phyloP scores from a whole-genome alignment of 2,329 filamentous ascomycete species.

The Diaporthe caulivora region DNA sequence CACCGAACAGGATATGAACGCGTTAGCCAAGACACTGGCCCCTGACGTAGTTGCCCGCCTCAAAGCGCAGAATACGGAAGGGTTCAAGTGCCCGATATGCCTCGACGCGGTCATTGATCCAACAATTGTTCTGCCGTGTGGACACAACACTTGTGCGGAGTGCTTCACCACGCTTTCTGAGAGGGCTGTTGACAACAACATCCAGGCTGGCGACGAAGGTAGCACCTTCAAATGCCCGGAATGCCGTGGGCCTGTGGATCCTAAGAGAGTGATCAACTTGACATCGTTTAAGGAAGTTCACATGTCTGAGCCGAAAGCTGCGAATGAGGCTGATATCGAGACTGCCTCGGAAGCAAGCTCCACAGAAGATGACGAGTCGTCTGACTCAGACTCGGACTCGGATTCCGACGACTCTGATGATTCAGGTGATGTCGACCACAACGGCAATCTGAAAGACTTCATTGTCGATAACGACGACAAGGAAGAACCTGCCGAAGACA shows the following conservation, averaged over 20 bases:
- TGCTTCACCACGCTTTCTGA: slow-evolving; percentile 80
- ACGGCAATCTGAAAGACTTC: slow-evolving; percentile 64
- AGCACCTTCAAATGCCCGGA: slow-evolving; percentile 76
- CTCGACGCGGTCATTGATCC: slow-evolving; percentile 82
- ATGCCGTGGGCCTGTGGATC: slow-evolving; percentile 77
- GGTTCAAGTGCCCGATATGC: slow-evolving; percentile 86
- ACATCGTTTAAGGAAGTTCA: slow-evolving; percentile 80
- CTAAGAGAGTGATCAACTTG: slow-evolving; percentile 79
- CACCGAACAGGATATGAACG: slow-evolving; percentile 55
- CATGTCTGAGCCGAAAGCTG: slow-evolving; percentile 64
- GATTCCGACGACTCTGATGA: slow-evolving; percentile 50
- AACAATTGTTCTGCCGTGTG: slow-evolving; percentile 84
- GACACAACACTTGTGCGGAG: slow-evolving; percentile 82
- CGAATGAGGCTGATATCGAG: slow-evolving; percentile 40
- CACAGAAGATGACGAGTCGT: slow-evolving; percentile 39
- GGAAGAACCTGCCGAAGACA: slow-evolving; percentile 38
- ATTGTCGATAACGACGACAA: slow-evolving; percentile 60
- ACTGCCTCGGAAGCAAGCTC: slow-evolving; percentile 35
- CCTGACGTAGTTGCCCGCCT: slow-evolving; percentile 75
- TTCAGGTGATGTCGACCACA: slow-evolving; percentile 48
- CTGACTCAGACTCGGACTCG: slow-evolving; percentile 39
- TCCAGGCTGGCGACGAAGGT: slow-evolving; percentile 71
- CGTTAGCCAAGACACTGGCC: slow-evolving; percentile 68
- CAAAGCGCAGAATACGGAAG: slow-evolving; percentile 58
- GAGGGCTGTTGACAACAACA: slow-evolving; percentile 63